Base-by-base conservation (phyloP, 768 basidiomycete genomes). In the Dacryopinax primogenitus region DNA sequence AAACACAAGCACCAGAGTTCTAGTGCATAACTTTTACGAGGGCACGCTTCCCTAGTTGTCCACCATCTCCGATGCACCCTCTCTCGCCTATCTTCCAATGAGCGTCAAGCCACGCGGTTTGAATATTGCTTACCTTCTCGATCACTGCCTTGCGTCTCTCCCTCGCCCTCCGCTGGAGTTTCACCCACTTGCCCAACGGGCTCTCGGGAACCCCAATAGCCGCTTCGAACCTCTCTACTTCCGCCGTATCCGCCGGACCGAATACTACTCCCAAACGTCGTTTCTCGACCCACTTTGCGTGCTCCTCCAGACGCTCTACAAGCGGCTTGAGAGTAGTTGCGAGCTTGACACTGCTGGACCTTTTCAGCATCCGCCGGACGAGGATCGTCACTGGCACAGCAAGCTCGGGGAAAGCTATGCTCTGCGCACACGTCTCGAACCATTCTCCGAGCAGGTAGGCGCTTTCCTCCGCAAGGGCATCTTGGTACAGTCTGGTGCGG, bases 331-430 rank as follows among this genome's bases (percentile, higher is more conserved):
- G 79, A 37, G 64, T 65, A 23, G 78, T 69, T 1, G 78, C 80
- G 7, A 74, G 71, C 64, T 76, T 77, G 2, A 70, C 72, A 34
- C 66, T 69, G 65, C 81, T 82, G 28, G 79, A 77, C 37, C 76
- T 78, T 74, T 96, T 97, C 68, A 94, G 70, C 64, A 83, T 80
- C 68, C 87, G 86, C 45, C 85, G 84, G 62, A 99, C 77, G 0
- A 83, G 78, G 12, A 89, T 80, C 16, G 85, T 76, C 36, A 93
- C 77, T 1, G 94, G 93, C 13, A 97, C 83, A 15, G 85, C 80
- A 39, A 95, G 81, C 76, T 99, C 96, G 1, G 96, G 95, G 80
- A 96, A 98, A 0, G 91, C 91, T 66, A 97, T 85, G 74, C 87
- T 90, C 62, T 90, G 87, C 0, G 94, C 84, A 0, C 83, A 77